Percentiles rank a stretch among this genome's conserved stretches.
Evolutionary conservation across 225 moss, liverwort and hornwort species (phyloP).

Genomic region (Thuidium tamariscinum): DNA sequence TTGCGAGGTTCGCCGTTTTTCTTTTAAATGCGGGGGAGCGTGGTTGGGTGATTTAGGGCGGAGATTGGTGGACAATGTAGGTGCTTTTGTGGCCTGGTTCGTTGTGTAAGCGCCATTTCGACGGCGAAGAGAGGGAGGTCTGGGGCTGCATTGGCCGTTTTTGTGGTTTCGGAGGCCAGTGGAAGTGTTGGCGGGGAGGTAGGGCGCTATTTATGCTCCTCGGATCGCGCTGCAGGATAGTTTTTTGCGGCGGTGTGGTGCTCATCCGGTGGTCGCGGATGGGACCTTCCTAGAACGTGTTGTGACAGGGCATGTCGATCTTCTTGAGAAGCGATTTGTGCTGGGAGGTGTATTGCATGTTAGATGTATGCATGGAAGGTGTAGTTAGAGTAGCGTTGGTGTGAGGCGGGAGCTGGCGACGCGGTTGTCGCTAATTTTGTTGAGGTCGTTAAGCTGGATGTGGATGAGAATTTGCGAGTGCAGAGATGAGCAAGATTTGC

Average conservation of each 20-base stretch:
- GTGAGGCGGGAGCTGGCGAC: background rate
- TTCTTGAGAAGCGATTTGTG: background rate
- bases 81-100: background rate
- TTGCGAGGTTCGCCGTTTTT: background rate
- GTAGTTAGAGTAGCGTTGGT: background rate
- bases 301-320: background rate
- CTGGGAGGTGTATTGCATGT: background rate
- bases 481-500: background rate
- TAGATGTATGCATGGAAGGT: background rate
- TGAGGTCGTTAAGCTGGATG: background rate
- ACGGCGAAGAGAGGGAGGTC: background rate
- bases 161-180: background rate
- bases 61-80: constrained; percentile 3
- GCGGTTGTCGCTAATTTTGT: background rate
- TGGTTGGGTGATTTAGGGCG: background rate
- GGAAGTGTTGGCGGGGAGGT: background rate
- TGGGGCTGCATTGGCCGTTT: background rate
- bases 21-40: background rate
- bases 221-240: constrained; percentile 15
- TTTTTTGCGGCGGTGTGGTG: background rate
- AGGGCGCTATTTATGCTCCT: background rate
- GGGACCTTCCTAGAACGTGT: background rate
- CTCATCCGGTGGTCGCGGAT: background rate
- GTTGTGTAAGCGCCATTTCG: background rate
- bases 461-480: constrained; percentile 1